Conservation (phyloP, 768 basidiomycete genomes). For the Suillus spraguei region DNA sequence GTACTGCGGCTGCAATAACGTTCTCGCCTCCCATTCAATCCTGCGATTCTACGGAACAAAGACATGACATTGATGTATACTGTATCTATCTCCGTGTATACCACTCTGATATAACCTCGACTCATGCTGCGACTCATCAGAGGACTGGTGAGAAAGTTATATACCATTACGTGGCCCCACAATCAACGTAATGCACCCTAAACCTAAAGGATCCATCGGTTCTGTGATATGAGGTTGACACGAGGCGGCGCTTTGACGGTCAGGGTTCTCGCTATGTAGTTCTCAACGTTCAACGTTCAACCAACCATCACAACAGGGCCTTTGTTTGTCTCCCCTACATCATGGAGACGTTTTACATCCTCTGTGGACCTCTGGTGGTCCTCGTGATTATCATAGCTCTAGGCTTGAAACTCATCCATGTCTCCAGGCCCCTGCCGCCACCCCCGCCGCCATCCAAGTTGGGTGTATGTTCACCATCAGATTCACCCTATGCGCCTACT, state of each 20-base stretch:
- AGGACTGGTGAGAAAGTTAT: no score
- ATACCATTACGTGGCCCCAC: no score
- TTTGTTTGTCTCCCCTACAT: neutral
- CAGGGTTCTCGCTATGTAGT: neutral
- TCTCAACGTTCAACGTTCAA: neutral
- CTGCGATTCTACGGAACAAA: neutral
- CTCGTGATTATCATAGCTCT: neutral
- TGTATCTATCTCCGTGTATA: conserved; percentile 1
- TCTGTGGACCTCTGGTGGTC: neutral
- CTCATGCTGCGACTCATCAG: neutral
- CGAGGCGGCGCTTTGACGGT: conserved; percentile 2
- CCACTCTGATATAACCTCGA: neutral
- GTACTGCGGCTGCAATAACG: neutral
- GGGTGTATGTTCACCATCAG: neutral
- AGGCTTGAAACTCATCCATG: neutral
- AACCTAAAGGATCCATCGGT: no score
- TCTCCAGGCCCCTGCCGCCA: neutral
- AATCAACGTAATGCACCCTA: no score
- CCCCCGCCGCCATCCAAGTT: neutral
- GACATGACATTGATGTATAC: neutral
- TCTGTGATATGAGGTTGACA: neutral
- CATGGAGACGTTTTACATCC: neutral
- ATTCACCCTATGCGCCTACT: neutral
- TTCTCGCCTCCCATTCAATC: no score
- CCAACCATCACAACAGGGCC: neutral